A percentile compares a stretch with the other conserved stretches of the same genome.
phyloP scores from a whole-genome alignment of 2,329 filamentous ascomycete genomes.

The Penicillium sp. region DNA sequence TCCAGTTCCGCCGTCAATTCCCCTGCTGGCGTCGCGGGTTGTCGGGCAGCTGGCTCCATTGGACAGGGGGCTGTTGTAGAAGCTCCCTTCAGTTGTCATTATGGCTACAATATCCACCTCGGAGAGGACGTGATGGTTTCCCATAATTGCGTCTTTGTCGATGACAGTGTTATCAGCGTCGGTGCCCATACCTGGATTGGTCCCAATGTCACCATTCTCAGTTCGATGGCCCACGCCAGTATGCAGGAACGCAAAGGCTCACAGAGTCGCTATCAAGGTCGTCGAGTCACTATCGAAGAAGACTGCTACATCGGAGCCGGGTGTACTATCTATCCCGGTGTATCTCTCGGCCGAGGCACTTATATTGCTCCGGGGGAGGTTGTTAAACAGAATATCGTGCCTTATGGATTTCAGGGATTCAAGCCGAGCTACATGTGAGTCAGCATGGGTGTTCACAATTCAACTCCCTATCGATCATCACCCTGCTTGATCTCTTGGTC shows the following conservation, averaged over 20 bases:
- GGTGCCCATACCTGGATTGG: slow-evolving; percentile 69
- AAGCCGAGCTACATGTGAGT: slow-evolving; percentile 45
- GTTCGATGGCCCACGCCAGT: slow-evolving; percentile 69
- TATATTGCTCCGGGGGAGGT: slow-evolving; percentile 48
- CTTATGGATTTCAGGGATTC: slow-evolving; percentile 43
- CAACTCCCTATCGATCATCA: too few species aligned
- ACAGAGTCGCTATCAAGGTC: slow-evolving; percentile 67
- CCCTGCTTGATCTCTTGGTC: slow-evolving; percentile 2
- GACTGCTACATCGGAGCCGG: slow-evolving; percentile 65
- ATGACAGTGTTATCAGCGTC: slow-evolving; percentile 79
- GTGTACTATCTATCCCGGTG: slow-evolving; percentile 55
- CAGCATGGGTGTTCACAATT: too few species aligned
- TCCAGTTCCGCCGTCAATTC: slow-evolving; percentile 37
- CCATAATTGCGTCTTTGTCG: slow-evolving; percentile 78
- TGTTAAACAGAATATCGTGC: slow-evolving; percentile 43
- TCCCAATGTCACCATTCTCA: slow-evolving; percentile 82
- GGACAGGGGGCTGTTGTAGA: slow-evolving; percentile 78
- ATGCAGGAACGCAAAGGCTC: slow-evolving; percentile 70
- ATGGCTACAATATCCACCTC: slow-evolving; percentile 90
- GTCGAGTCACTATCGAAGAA: slow-evolving; percentile 70
- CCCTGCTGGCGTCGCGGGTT: slow-evolving; percentile 54
- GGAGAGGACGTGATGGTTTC: slow-evolving; percentile 81
- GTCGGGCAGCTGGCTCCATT: slow-evolving; percentile 60
- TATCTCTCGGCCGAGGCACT: slow-evolving; percentile 42
- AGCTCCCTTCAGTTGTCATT: slow-evolving; percentile 86